These are phyloP conservation scores for Ustilago trichophora DNA, from an alignment of 1,284 basidiomycete genomes.

Conservation along the genomic window DNA sequence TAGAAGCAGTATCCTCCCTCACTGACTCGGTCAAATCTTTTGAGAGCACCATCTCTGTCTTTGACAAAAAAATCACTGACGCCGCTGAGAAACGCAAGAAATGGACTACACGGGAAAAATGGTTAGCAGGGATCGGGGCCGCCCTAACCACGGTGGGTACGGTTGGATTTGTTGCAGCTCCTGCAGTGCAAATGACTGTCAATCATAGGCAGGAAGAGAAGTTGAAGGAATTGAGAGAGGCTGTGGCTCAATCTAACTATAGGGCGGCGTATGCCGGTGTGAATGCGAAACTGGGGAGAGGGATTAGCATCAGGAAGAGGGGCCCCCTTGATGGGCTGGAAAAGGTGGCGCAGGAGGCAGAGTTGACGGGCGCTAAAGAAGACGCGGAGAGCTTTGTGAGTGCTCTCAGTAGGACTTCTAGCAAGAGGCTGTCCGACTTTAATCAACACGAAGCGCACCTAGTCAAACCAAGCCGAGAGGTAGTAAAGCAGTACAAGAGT, in stretches of 20 bases:
- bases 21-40: conserved; percentile 1
- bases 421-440: conserved; percentile 2
- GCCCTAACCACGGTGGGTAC: conserved; percentile 1
- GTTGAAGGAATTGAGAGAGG: neutral
- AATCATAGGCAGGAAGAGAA: neutral
- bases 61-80: conserved; percentile 4
- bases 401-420: conserved; percentile 1
- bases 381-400: conserved; percentile 3
- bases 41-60: conserved; percentile 2
- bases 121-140: neutral
- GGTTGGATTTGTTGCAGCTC: conserved; percentile 5
- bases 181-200: neutral
- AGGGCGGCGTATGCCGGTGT: too few species aligned
- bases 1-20: neutral
- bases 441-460: too few species aligned
- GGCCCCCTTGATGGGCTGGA: neutral
- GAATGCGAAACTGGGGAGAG: too few species aligned
- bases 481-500: too few species aligned
- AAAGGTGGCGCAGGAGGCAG: neutral
- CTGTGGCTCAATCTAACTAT: too few species aligned
- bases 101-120: neutral
- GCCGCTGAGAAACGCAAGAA: neutral
- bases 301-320: neutral
- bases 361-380: neutral
- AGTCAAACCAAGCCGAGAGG: too few species aligned